These are phyloP conservation scores for Myxozyma vanderwaltii DNA, from an alignment of 805 yeast genomes.

Conservation along the genomic window DNA sequence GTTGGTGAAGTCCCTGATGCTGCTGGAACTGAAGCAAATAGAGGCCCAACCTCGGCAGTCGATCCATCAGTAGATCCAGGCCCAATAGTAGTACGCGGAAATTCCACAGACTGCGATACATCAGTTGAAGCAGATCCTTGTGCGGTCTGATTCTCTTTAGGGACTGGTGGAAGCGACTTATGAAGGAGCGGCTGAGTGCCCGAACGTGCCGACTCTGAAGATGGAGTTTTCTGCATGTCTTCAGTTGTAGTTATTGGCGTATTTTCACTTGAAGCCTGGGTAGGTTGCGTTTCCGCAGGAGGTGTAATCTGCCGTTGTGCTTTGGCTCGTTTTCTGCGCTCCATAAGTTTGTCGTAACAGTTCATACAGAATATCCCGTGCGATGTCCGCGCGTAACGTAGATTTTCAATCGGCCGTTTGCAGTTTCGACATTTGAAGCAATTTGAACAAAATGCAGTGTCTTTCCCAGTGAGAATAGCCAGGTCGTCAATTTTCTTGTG, in stretches of 20 bases:
- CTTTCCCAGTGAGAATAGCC: slow-evolving; percentile 86
- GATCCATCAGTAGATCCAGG: not conserved
- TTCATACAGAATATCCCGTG: slow-evolving; percentile 91
- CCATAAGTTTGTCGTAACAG: slow-evolving; percentile 83
- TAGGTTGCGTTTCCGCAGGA: not conserved
- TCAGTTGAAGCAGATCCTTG: too few relatives aligned
- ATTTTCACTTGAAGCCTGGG: not conserved
- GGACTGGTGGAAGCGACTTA: slow-evolving; percentile 6
- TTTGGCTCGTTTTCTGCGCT: slow-evolving; percentile 58
- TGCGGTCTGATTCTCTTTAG: too few relatives aligned
- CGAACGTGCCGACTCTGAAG: not conserved
- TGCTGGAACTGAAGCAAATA: not conserved
- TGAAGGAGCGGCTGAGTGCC: not conserved
- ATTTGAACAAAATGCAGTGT: slow-evolving; percentile 87
- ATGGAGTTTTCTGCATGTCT: not conserved
- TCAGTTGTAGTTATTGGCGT: not conserved
- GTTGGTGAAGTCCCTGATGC: not conserved
- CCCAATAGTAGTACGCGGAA: not conserved
- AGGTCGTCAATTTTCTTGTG: slow-evolving; percentile 84
- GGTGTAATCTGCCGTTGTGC: slow-evolving; percentile 6
- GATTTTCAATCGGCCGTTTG: slow-evolving; percentile 79
- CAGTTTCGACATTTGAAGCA: slow-evolving; percentile 92
- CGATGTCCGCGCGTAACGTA: slow-evolving; percentile 88
- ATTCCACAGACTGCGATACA: not conserved
- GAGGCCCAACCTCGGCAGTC: not conserved